phyloP scores from a whole-genome alignment of 2,329 filamentous ascomycete species.

The Penicillium glabrum region DNA sequence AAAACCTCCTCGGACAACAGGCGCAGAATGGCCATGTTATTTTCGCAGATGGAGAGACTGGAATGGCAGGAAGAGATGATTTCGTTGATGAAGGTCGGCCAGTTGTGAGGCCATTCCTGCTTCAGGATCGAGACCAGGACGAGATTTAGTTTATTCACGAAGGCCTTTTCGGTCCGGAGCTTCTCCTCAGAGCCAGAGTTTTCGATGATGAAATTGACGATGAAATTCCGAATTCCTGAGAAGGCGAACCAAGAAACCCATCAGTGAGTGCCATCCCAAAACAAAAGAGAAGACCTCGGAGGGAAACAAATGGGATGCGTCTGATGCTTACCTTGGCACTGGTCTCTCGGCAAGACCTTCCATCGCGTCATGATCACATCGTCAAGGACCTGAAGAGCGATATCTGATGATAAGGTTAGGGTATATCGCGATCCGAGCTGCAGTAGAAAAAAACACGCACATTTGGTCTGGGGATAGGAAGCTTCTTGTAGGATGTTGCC shows the following conservation, averaged over 20 bases:
- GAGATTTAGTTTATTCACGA: constrained; percentile 97
- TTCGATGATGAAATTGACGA: constrained; percentile 97
- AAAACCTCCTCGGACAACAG: constrained; percentile 97
- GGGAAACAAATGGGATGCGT: background rate
- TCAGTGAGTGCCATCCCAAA: background rate
- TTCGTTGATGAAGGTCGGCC: constrained; percentile 99
- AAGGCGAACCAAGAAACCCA: background rate
- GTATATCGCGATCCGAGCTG: background rate
- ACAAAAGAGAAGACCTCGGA: background rate
- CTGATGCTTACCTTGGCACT: constrained; percentile 72
- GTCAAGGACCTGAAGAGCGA: constrained; percentile 94
- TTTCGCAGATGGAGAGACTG: constrained; percentile 96
- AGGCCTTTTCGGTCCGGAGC: constrained; percentile 77
- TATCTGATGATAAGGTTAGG: constrained; percentile 57
- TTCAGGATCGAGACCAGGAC: constrained; percentile 97
- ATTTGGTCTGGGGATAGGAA: constrained; percentile 94
- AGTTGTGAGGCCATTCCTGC: constrained; percentile 99
- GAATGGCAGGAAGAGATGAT: constrained; percentile 96
- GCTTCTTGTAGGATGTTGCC: constrained; percentile 95
- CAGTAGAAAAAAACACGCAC: constrained; percentile 52
- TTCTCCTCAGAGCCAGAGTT: constrained; percentile 87
- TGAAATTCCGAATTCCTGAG: constrained; percentile 94
- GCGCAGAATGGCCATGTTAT: constrained; percentile 98
- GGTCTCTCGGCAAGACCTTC: constrained; percentile 95
- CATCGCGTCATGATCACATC: constrained; percentile 98